Evolutionary conservation across 2,329 filamentous ascomycete species (phyloP).

Genomic region (Geoglossum cookeanum): DNA sequence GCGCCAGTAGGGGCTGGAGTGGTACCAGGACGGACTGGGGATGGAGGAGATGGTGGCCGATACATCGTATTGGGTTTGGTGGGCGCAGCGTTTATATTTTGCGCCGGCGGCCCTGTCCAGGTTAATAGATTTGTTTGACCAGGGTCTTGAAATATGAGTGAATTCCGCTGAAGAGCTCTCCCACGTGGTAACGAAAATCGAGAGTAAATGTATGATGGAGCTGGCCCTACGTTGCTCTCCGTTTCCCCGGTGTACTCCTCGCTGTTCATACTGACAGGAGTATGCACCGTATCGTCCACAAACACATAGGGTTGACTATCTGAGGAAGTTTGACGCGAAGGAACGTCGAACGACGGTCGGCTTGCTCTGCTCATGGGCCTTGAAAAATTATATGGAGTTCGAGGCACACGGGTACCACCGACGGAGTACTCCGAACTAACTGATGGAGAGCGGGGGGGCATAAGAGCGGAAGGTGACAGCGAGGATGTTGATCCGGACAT

Average conservation of each 20-base stretch:
- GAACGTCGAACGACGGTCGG: constrained; percentile 30
- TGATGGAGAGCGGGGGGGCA: constrained; percentile 62
- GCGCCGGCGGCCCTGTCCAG: constrained; percentile 30
- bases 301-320: constrained; percentile 48
- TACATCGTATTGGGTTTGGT: not conserved
- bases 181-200: constrained; percentile 72
- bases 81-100: not conserved
- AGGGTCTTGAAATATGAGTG: constrained; percentile 37
- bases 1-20: not conserved
- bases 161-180: constrained; percentile 53
- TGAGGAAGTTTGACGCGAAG: constrained; percentile 42
- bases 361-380: constrained; percentile 63
- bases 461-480: constrained; percentile 37
- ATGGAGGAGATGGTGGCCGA: constrained; percentile 3
- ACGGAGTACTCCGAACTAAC: constrained; percentile 63
- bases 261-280: constrained; percentile 53
- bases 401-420: constrained; percentile 36
- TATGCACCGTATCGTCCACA: constrained; percentile 45
- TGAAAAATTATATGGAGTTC: constrained; percentile 83
- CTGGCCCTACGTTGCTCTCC: constrained; percentile 30
- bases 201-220: constrained; percentile 67
- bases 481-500: constrained; percentile 41
- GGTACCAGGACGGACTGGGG: not conserved
- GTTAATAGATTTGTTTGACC: constrained; percentile 31
- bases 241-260: constrained; percentile 38